These are phyloP conservation scores for Trichoderma arundinaceum DNA, from an alignment of 2,329 filamentous ascomycete genomes.

Conservation along the genomic window DNA sequence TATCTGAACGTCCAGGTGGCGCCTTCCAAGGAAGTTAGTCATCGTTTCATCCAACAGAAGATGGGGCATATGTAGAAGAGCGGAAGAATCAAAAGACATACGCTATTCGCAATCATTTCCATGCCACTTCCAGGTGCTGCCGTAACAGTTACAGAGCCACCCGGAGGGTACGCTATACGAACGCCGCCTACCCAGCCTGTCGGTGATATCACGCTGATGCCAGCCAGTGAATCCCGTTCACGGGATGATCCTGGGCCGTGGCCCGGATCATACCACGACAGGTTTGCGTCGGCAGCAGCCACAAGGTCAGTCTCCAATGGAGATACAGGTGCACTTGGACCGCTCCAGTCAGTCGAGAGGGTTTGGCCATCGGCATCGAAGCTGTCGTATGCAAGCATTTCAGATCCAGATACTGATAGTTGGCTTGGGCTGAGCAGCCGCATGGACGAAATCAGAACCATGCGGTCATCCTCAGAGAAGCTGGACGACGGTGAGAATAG, in stretches of 20 bases:
- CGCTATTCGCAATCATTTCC: slow-evolving; percentile 30
- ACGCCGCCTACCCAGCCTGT: slow-evolving; percentile 3
- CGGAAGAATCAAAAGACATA: slow-evolving; percentile 31
- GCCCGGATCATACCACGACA: slow-evolving; percentile 28
- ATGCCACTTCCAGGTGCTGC: not conserved
- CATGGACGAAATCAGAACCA: slow-evolving; percentile 41
- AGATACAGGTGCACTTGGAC: slow-evolving; percentile 9
- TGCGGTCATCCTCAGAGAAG: slow-evolving; percentile 56
- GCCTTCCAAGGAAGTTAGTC: slow-evolving; percentile 36
- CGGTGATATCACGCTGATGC: not conserved
- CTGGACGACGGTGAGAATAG: slow-evolving; percentile 59
- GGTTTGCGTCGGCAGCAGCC: not conserved
- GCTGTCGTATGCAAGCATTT: not conserved
- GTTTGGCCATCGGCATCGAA: slow-evolving; percentile 7
- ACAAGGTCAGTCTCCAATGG: slow-evolving; percentile 3
- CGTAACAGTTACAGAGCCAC: slow-evolving; percentile 5
- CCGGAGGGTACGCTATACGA: slow-evolving; percentile 6
- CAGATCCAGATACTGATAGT: slow-evolving; percentile 1
- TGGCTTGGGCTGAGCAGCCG: slow-evolving; percentile 29
- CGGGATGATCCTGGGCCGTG: not conserved
- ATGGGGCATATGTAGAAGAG: not conserved
- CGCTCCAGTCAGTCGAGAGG: slow-evolving; percentile 19
- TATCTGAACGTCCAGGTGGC: slow-evolving; percentile 29
- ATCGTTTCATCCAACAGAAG: not conserved
- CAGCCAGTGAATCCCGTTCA: not conserved